A percentile compares a stretch with the other conserved stretches of the same genome.
These are phyloP conservation scores for Rhododendron vialii DNA, from an alignment of 148 eudicot species.

Conservation along the genomic window DNA sequence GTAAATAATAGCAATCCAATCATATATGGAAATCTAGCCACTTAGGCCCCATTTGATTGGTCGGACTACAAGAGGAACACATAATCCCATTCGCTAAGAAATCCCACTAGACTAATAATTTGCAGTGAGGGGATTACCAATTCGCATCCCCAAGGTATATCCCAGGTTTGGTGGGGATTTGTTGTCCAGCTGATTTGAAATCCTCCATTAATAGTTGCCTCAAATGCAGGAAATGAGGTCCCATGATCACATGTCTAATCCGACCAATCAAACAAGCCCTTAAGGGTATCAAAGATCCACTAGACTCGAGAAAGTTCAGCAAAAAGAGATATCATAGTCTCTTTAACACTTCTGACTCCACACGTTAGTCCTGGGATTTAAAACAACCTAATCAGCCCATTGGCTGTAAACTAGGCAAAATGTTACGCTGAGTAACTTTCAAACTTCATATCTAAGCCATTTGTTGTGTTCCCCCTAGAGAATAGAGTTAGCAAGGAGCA, in stretches of 20 bases:
- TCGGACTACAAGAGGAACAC: background rate
- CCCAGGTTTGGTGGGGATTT: background rate
- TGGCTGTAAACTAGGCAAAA: background rate
- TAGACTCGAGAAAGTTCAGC: background rate
- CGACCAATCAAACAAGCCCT: background rate
- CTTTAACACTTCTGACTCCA: background rate
- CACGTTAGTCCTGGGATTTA: background rate
- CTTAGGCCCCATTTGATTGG: background rate
- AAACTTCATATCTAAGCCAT: background rate
- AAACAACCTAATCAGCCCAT: background rate
- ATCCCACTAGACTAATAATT: background rate
- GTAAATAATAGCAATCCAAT: constrained; percentile 11
- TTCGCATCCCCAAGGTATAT: background rate
- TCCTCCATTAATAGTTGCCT: background rate
- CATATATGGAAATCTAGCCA: background rate
- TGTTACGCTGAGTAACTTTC: background rate
- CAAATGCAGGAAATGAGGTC: background rate
- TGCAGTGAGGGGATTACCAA: background rate
- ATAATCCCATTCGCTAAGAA: background rate
- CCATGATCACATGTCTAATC: background rate
- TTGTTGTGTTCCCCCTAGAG: background rate
- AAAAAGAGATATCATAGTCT: background rate
- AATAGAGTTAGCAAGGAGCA: background rate
- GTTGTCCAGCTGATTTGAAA: background rate
- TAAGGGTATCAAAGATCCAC: background rate